Evolutionary conservation across 352 stramenopile genomes (phyloP), one percentile per base, ranked within the genome.

Genomic region (Bremia lactucae): DNA sequence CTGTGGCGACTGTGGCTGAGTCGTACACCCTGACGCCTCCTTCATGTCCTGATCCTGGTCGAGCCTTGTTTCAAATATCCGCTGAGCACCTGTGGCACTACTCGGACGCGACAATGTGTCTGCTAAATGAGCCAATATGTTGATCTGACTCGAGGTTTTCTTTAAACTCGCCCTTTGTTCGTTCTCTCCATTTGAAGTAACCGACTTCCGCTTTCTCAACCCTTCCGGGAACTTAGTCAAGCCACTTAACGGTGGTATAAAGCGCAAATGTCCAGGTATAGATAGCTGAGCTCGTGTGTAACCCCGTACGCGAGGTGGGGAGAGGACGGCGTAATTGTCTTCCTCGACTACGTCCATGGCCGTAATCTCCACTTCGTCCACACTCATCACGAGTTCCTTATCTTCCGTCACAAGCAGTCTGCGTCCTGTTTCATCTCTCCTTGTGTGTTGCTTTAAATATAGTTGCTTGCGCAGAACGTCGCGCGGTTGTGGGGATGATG

Each of bases 401-500:
- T 65, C 46, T 10, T 59, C 38, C 31, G 53, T 13, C n/a, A n/a
- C n/a, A n/a, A n/a, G n/a, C n/a, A n/a, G n/a, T 6, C 29, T n/a
- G 34, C 41, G 48, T n/a, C 13, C 45, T 4, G 20, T 20, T 42
- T 39, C 40, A 14, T 46, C 21, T 24, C 29, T 42, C 14, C 37
- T 38, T 3, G 23, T 41, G 8, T 37, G 54, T 34, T 75, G 75
- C 55, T 82, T 84, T 10, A 74, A 29, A 25, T 67, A 59, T 14
- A 87, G 39, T 44, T 89, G 76, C 46, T 73, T 78, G n/a, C 74
- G 65, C 24, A 90, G 46, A 28, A 87, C 52, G 40, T 87, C 75
- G 2, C 74, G 57, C 2, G 78, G 78, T 56, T 90, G 78, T 7
- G 78, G 77, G 11, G 78, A 90, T 23, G 74, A 87, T 28, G 78